A percentile compares a stretch with the other conserved stretches of the same genome.
These are phyloP conservation scores for Blastobotrys muscicola DNA, from an alignment of 805 yeast species.

Conservation along the genomic window DNA sequence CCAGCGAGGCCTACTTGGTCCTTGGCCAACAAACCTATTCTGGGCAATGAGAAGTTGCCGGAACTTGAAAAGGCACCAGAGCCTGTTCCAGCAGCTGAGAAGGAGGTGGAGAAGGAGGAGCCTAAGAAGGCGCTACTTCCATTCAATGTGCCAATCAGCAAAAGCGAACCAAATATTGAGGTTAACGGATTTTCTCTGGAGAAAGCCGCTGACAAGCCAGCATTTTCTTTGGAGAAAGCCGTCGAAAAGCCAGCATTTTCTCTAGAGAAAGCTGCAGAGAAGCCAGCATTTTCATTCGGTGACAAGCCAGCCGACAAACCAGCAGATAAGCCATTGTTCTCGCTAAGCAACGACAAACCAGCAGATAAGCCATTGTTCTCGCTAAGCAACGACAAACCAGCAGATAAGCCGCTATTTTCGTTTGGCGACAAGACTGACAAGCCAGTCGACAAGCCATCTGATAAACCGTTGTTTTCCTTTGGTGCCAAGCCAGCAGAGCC, in stretches of 20 bases:
- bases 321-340: slow-evolving; percentile 4
- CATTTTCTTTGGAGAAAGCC: neutral
- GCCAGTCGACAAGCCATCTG: neutral
- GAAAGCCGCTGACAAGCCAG: neutral
- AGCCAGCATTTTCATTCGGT: slow-evolving; percentile 5
- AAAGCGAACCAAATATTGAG: neutral
- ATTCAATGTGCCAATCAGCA: slow-evolving; percentile 3
- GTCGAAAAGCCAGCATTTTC: neutral
- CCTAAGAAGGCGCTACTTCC: neutral
- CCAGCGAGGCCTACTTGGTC: too few relatives aligned
- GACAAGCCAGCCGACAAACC: neutral
- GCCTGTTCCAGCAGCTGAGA: neutral
- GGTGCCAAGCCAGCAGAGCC: neutral
- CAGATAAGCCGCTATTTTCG: slow-evolving; percentile 9
- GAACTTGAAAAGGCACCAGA: neutral
- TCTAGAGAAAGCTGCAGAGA: neutral
- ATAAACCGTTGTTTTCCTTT: neutral
- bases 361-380: slow-evolving; percentile 3
- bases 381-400: slow-evolving; percentile 2
- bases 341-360: slow-evolving; percentile 8
- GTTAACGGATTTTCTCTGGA: neutral
- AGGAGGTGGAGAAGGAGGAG: neutral
- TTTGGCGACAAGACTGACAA: slow-evolving; percentile 4
- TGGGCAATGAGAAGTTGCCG: slow-evolving; percentile 1
- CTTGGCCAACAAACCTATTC: too few relatives aligned